phyloP scores from a whole-genome alignment of 169 alveolate species.

The Plasmodium coatneyi region DNA sequence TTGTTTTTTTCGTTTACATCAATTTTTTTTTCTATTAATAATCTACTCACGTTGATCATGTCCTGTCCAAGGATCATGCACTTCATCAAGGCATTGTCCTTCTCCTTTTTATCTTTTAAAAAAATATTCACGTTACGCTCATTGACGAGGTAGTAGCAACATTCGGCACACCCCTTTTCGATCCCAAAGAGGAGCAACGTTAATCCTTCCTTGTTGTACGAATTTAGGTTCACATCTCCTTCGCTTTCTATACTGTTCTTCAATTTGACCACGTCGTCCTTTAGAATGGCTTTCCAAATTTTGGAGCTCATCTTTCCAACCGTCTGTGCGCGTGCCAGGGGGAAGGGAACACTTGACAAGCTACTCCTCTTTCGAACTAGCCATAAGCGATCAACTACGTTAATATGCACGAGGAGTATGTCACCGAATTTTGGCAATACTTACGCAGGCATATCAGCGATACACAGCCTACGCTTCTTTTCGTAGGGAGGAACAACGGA shows the following conservation, averaged over 20 bases:
- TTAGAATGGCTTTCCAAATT: constrained; percentile 44
- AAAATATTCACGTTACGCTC: constrained; percentile 47
- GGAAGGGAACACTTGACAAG: not conserved
- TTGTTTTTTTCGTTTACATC: constrained; percentile 56
- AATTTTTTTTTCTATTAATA: constrained; percentile 59
- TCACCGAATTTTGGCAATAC: not conserved
- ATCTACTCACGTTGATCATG: constrained; percentile 37
- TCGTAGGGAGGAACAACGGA: not conserved
- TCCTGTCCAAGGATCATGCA: constrained; percentile 53
- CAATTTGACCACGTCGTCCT: constrained; percentile 67
- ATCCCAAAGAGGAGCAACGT: constrained; percentile 45
- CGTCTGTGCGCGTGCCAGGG: not conserved
- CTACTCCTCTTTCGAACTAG: not conserved
- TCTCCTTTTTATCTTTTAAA: constrained; percentile 62
- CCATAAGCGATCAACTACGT: not conserved
- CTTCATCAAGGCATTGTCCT: constrained; percentile 75
- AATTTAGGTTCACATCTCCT: constrained; percentile 17
- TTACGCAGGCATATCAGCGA: not conserved
- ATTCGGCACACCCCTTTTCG: constrained; percentile 51
- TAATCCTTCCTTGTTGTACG: constrained; percentile 61
- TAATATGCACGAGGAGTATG: not conserved
- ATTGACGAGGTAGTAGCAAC: constrained; percentile 45
- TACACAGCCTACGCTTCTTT: not conserved
- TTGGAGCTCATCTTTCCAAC: constrained; percentile 40
- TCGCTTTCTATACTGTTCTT: constrained; percentile 23